Percentiles rank a stretch among this genome's conserved stretches.
phyloP scores from a whole-genome alignment of 441 rosid species.

The Cnidoscolus chayamansa region DNA sequence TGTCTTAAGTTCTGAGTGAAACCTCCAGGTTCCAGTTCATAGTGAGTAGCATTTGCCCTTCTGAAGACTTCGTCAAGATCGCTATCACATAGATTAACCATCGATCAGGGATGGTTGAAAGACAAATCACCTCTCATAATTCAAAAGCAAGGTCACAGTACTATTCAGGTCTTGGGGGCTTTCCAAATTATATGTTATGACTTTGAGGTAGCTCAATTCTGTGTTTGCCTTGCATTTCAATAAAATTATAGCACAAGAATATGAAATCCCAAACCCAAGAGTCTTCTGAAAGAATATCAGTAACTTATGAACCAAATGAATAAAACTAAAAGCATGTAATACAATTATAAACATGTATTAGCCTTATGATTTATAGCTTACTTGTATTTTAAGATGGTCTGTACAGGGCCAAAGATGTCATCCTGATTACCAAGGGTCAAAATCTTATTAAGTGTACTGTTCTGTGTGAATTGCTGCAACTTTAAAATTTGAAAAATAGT shows the following conservation, averaged over 20 bases:
- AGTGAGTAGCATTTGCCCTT: conserved; percentile 59
- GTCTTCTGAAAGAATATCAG: too few species aligned
- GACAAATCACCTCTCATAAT: neutral
- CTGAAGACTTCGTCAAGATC: conserved; percentile 62
- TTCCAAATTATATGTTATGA: too few species aligned
- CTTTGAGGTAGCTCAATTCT: too few species aligned
- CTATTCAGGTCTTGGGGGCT: too few species aligned
- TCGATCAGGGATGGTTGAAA: neutral
- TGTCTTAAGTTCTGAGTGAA: conserved; percentile 62
- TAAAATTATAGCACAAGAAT: too few species aligned
- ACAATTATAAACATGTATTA: too few species aligned
- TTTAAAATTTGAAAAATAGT: conserved; percentile 79
- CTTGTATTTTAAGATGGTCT: conserved; percentile 24
- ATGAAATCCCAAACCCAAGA: too few species aligned
- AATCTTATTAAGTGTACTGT: neutral
- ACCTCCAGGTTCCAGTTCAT: conserved; percentile 77
- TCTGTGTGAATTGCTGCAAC: conserved; percentile 23
- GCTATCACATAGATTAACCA: conserved; percentile 28
- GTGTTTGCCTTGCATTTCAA: too few species aligned
- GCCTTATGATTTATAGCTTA: neutral
- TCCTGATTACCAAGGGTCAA: conserved; percentile 37
- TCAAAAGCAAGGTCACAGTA: neutral
- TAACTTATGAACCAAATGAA: too few species aligned
- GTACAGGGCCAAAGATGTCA: conserved; percentile 85
- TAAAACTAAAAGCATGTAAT: too few species aligned